Base-by-base conservation (phyloP, 495 filamentous ascomycete species). In the Extremus antarcticus region DNA sequence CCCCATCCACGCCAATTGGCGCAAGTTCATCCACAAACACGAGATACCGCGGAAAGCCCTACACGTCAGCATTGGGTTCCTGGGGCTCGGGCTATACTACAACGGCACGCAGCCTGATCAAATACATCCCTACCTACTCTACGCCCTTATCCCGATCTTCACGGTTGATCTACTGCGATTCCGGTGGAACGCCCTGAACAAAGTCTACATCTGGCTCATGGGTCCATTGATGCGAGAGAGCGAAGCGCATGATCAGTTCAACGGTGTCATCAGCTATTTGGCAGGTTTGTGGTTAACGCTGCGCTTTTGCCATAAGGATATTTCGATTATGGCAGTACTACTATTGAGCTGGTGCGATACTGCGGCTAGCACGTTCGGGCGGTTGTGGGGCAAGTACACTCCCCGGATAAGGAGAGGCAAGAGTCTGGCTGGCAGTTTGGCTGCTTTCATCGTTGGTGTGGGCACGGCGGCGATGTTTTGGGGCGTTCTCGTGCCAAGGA, bases 341-440 rank as follows among this genome's bases (percentile, higher is more conserved):
- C 76, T 99, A 48, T 78, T 99, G 8, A 90, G 85, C 61, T 99
- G 92, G 92, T 99, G 92, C 67, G 92, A 99, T 65, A 96, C 94
- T 3, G 94, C 92, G 39, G 92, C 92, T 2, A 89, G 84, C 62
- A 99, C 92, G 0, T 85, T 97, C 53, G 92, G 92, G 39, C 78
- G 92, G 43, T 70, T 89, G 3, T 97, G 85, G 66, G 88, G 92
- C 35, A 81, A 86, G 49, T 87, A 94, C 62, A 99, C 92, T 17
- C 87, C 86, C 38, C 77, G 82, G 39, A 78, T 99, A 43, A 81
- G 92, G 49, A 74, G 76, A 25, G 90, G 90, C 3, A 99, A 99
- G 80, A 91, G 85, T 50, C 72, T 97, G 15, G 92, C 92, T 35
- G 92, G 92, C 0, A 92, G 85, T 39, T 55, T 87, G 19, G 91